Base-by-base conservation (phyloP, 192 early-diverging fungal species). In the Kickxella alabastrina region DNA sequence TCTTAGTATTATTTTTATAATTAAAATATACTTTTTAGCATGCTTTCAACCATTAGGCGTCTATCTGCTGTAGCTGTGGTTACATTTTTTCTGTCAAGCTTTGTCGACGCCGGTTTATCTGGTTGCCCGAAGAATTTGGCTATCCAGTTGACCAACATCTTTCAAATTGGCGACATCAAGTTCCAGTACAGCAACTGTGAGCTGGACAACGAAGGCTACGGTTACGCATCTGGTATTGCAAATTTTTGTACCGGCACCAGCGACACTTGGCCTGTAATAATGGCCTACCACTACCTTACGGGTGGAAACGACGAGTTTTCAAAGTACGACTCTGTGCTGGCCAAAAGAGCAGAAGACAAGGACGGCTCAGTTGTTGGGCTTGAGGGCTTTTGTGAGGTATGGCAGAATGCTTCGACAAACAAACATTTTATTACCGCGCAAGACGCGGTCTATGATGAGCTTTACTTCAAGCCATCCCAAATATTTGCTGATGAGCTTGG, bases 361-460 rank as follows among this genome's bases (percentile, higher is more conserved):
- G 54, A 36, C 48, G 52, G 45, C n/a, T 52, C 68, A 1, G 54
- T 52, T 1, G 10, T 24, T 18, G 78, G 74, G 1, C 42, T 77
- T 23, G 47, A 60, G 14, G 61, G 58, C n/a, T 78, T 54, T 46
- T 80, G 75, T 46, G 31, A 53, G 19, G 62, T 60, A 2, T 80
- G 78, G 78, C 36, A 54, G 51, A 52, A 27, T 3, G 61, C 59
- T 1, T 43, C 58, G 6, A 22, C 15, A 24, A 70, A 65, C 43
- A 40, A 50, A 4, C 13, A 56, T 4, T 78, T 80, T 41, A 49
- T 50, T 23, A n/a, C 47, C 0, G 54, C 65, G 10, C 78, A 80
- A 52, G 18, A 62, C 44, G 31, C 39, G 3, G 39, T 56, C 2
- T 48, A 50, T 22, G 50, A 60, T 18, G 17, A 21, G 13, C 35